These are phyloP conservation scores for Sporisorium reilianum DNA, from an alignment of 1,284 basidiomycete species.

Conservation along the genomic window DNA sequence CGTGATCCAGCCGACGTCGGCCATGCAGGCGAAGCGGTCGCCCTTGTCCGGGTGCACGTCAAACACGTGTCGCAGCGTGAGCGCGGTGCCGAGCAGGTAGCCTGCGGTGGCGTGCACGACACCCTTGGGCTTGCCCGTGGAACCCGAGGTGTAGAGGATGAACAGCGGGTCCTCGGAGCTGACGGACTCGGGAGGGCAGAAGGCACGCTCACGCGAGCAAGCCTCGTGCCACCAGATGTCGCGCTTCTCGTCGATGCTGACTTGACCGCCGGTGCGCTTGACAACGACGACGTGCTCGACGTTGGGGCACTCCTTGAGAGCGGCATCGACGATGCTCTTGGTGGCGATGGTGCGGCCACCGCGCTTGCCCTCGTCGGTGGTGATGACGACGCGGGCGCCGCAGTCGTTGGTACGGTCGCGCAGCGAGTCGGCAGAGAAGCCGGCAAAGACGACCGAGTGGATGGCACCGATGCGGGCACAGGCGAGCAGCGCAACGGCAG, in stretches of 20 bases:
- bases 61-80: constrained; percentile 96
- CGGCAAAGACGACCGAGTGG: constrained; percentile 98
- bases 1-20: constrained; percentile 99
- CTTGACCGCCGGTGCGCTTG: constrained; percentile 83
- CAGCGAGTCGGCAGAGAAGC: constrained; percentile 96
- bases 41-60: constrained; percentile 82
- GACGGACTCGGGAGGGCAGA: constrained; percentile 90
- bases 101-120: constrained; percentile 96
- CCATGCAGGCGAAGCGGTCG: constrained; percentile 91
- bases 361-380: constrained; percentile 92
- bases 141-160: constrained; percentile 95
- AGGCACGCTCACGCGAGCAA: constrained; percentile 83
- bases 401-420: constrained; percentile 94
- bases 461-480: constrained; percentile 97
- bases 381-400: constrained; percentile 88
- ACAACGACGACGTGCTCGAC: constrained; percentile 94
- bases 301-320: constrained; percentile 83
- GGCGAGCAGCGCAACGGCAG: constrained; percentile 93
- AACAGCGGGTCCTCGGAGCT: constrained; percentile 92
- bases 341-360: constrained; percentile 96
- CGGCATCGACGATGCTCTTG: constrained; percentile 91
- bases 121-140: constrained; percentile 96
- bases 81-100: constrained; percentile 86
- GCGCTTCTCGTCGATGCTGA: constrained; percentile 85
- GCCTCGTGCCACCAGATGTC: constrained; percentile 99